Evolutionary conservation across 108 stramenopile genomes (phyloP).

Genomic region (Stephanodiscus minutulus): DNA sequence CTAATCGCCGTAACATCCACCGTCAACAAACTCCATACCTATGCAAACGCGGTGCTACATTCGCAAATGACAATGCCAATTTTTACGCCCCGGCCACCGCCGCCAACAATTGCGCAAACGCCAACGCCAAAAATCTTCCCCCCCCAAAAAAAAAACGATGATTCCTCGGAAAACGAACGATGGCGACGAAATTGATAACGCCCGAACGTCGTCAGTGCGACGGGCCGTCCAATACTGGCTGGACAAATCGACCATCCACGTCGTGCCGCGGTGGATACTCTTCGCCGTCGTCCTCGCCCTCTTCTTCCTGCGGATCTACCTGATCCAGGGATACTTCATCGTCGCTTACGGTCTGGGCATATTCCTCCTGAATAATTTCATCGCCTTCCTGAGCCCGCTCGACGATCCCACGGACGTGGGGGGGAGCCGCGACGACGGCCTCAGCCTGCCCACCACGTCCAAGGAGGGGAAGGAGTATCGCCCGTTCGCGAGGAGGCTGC

Average conservation of each 20-base stretch:
- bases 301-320: conserved; percentile 92
- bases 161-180: neutral
- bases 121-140: conserved; percentile 4
- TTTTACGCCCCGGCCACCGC: conserved; percentile 2
- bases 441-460: conserved; percentile 64
- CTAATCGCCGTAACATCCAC: neutral
- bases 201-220: conserved; percentile 49
- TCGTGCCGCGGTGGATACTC: conserved; percentile 76
- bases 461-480: conserved; percentile 85
- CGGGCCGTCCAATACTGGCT: conserved; percentile 94
- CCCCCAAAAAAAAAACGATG: neutral
- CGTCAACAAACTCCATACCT: neutral
- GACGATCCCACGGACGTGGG: conserved; percentile 76
- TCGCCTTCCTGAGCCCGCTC: conserved; percentile 96
- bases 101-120: neutral
- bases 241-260: conserved; percentile 94
- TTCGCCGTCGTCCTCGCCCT: conserved; percentile 71
- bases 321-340: conserved; percentile 97
- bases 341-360: conserved; percentile 99
- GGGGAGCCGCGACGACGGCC: conserved; percentile 50
- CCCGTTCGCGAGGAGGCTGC: conserved; percentile 94
- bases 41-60: neutral
- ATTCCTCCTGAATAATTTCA: conserved; percentile 98
- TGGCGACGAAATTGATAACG: neutral
- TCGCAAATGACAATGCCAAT: neutral